Base-by-base conservation (phyloP, 768 basidiomycete species). In the Boletus sp. region DNA sequence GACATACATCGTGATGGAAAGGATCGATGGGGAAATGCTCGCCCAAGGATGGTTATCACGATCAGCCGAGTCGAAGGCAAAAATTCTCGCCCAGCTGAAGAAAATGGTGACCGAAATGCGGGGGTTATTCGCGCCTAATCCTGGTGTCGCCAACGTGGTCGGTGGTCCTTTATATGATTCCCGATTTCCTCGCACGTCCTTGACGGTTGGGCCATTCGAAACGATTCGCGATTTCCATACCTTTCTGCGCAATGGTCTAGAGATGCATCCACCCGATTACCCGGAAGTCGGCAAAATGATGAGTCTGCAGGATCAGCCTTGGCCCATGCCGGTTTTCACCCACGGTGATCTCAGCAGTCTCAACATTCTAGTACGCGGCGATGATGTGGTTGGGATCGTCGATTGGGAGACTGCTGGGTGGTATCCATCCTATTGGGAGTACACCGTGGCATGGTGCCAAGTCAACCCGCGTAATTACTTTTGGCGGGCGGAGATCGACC, bases 341-440 rank as follows among this genome's bases (percentile, higher is more conserved):
- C 47, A 54, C 10, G 40, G 25, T 0, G 46, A 54, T 11, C 25
- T 48, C 10, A 54, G 46, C n/a, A 41, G 40, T 3, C 13, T 40
- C 4, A 40, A 40, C n/a, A 40, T 40, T 6, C 19, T 48, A 2
- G 46, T 34, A 1, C 5, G 11, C 3, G 47, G 33, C 0, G 33
- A 54, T 2, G 4, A 21, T 0, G 23, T 48, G 1, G 40, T 54
- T 10, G 46, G 40, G 7, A 48, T 48, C 11, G 19, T 48, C 7
- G 53, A 48, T 11, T 47, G 45, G 52, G 53, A 54, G 42, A 48
- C 39, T 1, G 21, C 40, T 0, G 39, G 53, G n/a, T 53, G 45
- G 52, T 47, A 47, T 47, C 41, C 23, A 23, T 23, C 23, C 2
- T 23, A 23, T 23, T 23, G 23, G 23, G 23, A 23, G 23, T 23